A percentile compares a stretch with the other conserved stretches of the same genome.
Conservation (phyloP, 2,329 filamentous ascomycete genomes). For the Fusarium sp. region DNA sequence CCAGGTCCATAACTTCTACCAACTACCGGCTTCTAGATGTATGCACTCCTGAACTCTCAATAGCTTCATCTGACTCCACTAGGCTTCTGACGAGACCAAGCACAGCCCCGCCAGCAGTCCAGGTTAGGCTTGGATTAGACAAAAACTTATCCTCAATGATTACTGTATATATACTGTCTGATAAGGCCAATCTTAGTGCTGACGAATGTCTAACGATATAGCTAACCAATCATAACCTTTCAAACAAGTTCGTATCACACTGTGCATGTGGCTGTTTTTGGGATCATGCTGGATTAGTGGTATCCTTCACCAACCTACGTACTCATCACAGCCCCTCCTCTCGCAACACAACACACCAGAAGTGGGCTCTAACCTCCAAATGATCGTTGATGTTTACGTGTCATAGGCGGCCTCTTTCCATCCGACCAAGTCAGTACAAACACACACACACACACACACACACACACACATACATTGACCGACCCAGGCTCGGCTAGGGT, state of each 20-base stretch:
- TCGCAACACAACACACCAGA: constrained; percentile 18
- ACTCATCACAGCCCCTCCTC: constrained; percentile 24
- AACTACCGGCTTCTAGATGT: neutral
- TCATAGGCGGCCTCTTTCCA: constrained; percentile 23
- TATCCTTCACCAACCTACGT: neutral
- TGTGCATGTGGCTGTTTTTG: constrained; percentile 11
- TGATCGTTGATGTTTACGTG: neutral
- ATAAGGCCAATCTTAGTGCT: neutral
- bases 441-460: neutral
- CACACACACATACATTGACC: neutral
- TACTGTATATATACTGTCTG: constrained; percentile 22
- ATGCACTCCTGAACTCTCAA: neutral
- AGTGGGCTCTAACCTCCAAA: constrained; percentile 11
- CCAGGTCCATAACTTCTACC: too few species aligned
- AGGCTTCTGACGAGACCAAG: neutral
- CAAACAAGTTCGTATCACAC: neutral
- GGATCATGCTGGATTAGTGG: neutral
- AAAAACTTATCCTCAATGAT: neutral
- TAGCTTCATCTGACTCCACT: constrained; percentile 8
- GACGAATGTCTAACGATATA: neutral
- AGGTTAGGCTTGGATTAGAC: constrained; percentile 8
- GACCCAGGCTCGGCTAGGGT: neutral
- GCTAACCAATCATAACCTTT: constrained; percentile 11
- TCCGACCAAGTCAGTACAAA: neutral
- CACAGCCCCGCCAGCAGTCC: constrained; percentile 16